Conservation (phyloP, 192 early-diverging fungal genomes). For the Ambispora gerdemannii region DNA sequence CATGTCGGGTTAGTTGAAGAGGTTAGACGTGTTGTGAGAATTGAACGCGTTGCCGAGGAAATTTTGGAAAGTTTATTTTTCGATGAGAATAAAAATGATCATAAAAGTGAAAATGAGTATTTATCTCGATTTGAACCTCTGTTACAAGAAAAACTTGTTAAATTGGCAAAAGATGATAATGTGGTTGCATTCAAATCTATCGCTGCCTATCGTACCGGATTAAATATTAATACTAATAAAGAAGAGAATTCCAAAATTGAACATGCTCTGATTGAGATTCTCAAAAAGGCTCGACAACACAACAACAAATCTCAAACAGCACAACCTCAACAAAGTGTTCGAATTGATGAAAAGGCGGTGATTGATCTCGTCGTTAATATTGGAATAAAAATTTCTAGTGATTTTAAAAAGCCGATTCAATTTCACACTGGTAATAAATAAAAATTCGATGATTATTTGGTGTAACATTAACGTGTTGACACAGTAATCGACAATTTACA, state of each 20-base stretch:
- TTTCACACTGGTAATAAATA: slow-evolving; percentile 30
- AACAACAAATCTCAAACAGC: not conserved
- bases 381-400: slow-evolving; percentile 3
- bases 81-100: no score
- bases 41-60: slow-evolving; percentile 18
- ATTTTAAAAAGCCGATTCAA: slow-evolving; percentile 31
- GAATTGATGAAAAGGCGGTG: not conserved
- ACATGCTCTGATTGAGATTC: not conserved
- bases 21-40: slow-evolving; percentile 11
- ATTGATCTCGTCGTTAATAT: slow-evolving; percentile 24
- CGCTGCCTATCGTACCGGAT: slow-evolving; percentile 19
- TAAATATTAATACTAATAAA: slow-evolving; percentile 9
- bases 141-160: not conserved
- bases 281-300: no score
- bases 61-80: slow-evolving; percentile 3
- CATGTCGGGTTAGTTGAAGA: slow-evolving; percentile 9
- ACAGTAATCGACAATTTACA: not conserved
- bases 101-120: not conserved
- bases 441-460: not conserved
- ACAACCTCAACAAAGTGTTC: not conserved
- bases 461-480: not conserved
- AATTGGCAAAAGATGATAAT: slow-evolving; percentile 4
- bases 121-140: not conserved
- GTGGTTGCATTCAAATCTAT: slow-evolving; percentile 26
- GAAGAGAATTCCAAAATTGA: not conserved